Evolutionary conservation across 768 basidiomycete genomes (phyloP), one percentile per base, ranked within the genome.

Genomic region (Termitomyces sp.): DNA sequence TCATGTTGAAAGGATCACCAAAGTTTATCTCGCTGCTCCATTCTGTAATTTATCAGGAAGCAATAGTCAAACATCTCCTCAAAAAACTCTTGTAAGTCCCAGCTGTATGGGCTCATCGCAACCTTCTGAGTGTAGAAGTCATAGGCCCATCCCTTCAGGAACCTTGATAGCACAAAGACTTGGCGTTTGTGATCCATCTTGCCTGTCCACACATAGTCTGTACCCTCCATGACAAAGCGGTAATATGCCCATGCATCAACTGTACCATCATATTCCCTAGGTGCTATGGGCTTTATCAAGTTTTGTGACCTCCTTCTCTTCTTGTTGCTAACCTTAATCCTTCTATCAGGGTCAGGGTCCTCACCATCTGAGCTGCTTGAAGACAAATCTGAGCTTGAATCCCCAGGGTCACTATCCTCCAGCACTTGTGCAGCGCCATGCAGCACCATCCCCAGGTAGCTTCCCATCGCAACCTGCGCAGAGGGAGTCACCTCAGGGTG

Each of bases 71-170:
- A 42, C 16, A 42, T 42, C 7, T 16, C 2, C 15, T 28, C 28
- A 4, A 28, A 77, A 59, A 78, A 77, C 1, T 66, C 28, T 9
- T 63, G 38, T 0, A 78, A 35, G 0, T 33, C 61, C 75, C 76
- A 79, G 0, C 66, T 39, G 3, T 69, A 58, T 0, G 67, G 58
- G 6, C 69, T 68, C 1, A 60, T 53, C 0, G 75, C 63, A 0
- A 78, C 73, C 15, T 70, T 65, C n/a, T 68, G 62, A 0, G 68
- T 65, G 45, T 76, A 79, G 44, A 74, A 77, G 13, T 74, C 63
- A 50, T 71, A 70, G 0, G 76, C 77, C 0, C 66, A 67, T 0
- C 70, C 74, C 0, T 62, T 70, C 5, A 81, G 61, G 67, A 66
- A 79, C 12, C 69, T 60, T 0, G 69, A 69, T 3, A 75, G 39